phyloP scores from a whole-genome alignment of 2,329 filamentous ascomycete species.

The Nemania sp. region DNA sequence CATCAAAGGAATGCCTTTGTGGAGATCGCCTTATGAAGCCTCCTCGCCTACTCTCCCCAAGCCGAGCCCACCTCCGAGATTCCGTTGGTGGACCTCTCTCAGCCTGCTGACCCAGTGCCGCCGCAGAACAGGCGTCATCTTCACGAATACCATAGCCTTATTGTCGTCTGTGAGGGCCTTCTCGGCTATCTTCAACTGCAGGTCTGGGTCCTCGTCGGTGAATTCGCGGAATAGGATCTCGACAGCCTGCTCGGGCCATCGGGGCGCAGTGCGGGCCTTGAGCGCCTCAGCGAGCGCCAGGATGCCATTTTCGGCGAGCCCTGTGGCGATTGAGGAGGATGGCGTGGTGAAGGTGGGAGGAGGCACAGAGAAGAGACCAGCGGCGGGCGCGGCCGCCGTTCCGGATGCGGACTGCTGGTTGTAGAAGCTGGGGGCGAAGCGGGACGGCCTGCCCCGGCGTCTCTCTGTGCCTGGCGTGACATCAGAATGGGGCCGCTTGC shows the following conservation, averaged over 20 bases:
- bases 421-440: conserved; percentile 40
- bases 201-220: conserved; percentile 57
- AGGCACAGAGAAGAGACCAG: conserved; percentile 19
- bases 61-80: conserved; percentile 38
- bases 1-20: no score
- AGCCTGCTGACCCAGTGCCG: conserved; percentile 60
- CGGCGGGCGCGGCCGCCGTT: conserved; percentile 17
- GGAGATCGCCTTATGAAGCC: conserved; percentile 9
- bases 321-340: conserved; percentile 4
- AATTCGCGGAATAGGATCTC: conserved; percentile 64
- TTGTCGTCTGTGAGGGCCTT: conserved; percentile 61
- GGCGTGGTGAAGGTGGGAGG: background rate
- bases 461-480: conserved; percentile 30
- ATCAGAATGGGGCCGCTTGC: conserved; percentile 37
- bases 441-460: conserved; percentile 40
- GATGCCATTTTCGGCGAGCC: conserved; percentile 43
- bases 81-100: conserved; percentile 50
- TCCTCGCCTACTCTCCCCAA: conserved; percentile 38
- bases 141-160: conserved; percentile 65
- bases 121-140: conserved; percentile 57
- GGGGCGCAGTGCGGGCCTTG: conserved; percentile 44
- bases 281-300: conserved; percentile 47
- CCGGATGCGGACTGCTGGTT: conserved; percentile 35
- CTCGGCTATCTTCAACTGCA: conserved; percentile 63
- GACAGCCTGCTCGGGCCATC: conserved; percentile 61